Percentiles rank a stretch among this genome's conserved stretches.
These are phyloP conservation scores for Vitis rupestris DNA, from an alignment of 164 flowering plant species.

Conservation along the genomic window DNA sequence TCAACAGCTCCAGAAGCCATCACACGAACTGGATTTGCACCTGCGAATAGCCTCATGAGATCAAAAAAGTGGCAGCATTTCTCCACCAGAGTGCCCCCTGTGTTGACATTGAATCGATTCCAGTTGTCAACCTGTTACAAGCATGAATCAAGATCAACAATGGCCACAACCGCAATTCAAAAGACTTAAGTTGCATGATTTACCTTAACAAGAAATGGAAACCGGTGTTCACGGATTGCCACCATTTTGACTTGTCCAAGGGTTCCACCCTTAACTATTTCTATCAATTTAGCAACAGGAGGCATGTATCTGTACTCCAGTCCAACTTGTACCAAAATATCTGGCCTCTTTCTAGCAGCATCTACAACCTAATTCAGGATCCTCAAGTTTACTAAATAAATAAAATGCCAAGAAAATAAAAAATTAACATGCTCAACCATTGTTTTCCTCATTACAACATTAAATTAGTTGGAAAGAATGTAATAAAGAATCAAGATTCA, in stretches of 20 bases:
- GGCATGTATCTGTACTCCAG: slow-evolving; percentile 99
- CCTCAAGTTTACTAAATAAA: background rate
- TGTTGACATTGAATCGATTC: slow-evolving; percentile 88
- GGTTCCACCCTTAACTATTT: slow-evolving; percentile 65
- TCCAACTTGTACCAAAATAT: slow-evolving; percentile 88
- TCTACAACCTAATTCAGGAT: slow-evolving; percentile 53
- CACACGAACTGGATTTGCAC: slow-evolving; percentile 85
- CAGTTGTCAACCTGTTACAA: slow-evolving; percentile 75
- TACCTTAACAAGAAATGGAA: slow-evolving; percentile 95
- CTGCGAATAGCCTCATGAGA: slow-evolving; percentile 86
- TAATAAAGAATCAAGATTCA: too few species aligned
- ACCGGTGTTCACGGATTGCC: slow-evolving; percentile 88
- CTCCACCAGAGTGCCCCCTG: slow-evolving; percentile 96
- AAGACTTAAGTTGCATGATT: slow-evolving; percentile 1
- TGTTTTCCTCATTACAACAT: too few species aligned
- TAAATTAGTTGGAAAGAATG: too few species aligned
- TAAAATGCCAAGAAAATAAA: background rate
- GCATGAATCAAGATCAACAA: slow-evolving; percentile 4
- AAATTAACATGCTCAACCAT: too few species aligned
- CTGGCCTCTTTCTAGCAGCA: slow-evolving; percentile 76
- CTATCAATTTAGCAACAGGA: slow-evolving; percentile 83
- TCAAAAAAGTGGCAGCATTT: slow-evolving; percentile 99
- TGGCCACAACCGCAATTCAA: background rate
- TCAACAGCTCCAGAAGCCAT: slow-evolving; percentile 98
- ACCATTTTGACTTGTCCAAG: slow-evolving; percentile 88